phyloP scores from a whole-genome alignment of 2,329 filamentous ascomycete genomes.

The Pseudogymnoascus sp. region DNA sequence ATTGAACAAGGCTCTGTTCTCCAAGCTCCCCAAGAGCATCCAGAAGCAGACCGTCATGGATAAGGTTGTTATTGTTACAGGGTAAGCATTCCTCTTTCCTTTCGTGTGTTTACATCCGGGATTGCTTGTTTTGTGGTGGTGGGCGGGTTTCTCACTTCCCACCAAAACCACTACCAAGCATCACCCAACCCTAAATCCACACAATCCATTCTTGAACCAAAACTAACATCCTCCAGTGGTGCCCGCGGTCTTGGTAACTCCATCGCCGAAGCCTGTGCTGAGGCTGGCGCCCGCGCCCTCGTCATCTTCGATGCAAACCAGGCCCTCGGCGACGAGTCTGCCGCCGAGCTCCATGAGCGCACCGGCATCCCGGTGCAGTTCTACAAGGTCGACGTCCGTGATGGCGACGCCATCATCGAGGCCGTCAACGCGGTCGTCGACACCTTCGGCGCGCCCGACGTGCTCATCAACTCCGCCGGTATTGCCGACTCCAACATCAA shows the following conservation, averaged over 20 bases:
- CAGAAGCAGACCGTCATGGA: slow-evolving; percentile 60
- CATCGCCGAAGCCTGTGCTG: slow-evolving; percentile 69
- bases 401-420: slow-evolving; percentile 59
- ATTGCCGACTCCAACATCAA: slow-evolving; percentile 80
- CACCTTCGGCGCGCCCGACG: slow-evolving; percentile 60
- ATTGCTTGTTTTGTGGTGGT: neutral
- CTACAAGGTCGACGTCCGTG: slow-evolving; percentile 71
- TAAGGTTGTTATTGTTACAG: slow-evolving; percentile 66
- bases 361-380: slow-evolving; percentile 67
- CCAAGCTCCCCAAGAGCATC: slow-evolving; percentile 54
- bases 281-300: slow-evolving; percentile 65
- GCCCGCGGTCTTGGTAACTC: slow-evolving; percentile 70
- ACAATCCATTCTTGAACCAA: neutral
- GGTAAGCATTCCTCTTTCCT: slow-evolving; percentile 37
- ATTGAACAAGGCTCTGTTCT: slow-evolving; percentile 44
- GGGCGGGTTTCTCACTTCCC: neutral
- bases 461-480: slow-evolving; percentile 72
- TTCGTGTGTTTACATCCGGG: neutral
- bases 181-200: neutral
- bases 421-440: slow-evolving; percentile 58
- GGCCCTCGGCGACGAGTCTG: slow-evolving; percentile 62
- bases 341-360: slow-evolving; percentile 61
- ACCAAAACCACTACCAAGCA: neutral
- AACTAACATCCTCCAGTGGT: slow-evolving; percentile 42
- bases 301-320: slow-evolving; percentile 72